Conservation (phyloP, 2,329 filamentous ascomycete species). For the Trichoderma endophyticum region DNA sequence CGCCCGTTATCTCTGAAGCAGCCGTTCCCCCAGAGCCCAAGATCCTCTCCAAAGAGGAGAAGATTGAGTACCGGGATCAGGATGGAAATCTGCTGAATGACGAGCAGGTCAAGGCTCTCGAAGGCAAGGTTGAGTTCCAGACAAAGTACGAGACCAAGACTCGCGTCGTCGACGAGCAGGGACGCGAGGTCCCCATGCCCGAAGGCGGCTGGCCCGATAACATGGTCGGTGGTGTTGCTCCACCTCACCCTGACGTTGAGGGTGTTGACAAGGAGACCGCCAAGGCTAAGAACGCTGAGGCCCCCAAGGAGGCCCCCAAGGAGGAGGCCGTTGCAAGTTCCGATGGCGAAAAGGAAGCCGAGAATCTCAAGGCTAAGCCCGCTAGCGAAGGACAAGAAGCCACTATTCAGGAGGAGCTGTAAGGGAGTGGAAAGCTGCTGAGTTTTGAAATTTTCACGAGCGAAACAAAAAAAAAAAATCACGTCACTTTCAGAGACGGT, state of each 20-base stretch:
- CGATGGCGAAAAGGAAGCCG: constrained; percentile 58
- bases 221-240: constrained; percentile 44
- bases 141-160: constrained; percentile 96
- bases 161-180: constrained; percentile 72
- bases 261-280: constrained; percentile 59
- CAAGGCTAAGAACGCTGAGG: constrained; percentile 38
- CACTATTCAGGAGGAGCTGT: constrained; percentile 41
- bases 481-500: background rate
- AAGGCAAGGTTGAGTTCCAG: constrained; percentile 93
- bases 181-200: constrained; percentile 65
- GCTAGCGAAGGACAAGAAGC: constrained; percentile 62
- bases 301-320: constrained; percentile 42
- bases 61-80: constrained; percentile 91
- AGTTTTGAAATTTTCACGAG: background rate
- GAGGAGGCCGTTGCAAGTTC: constrained; percentile 47
- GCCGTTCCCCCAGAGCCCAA: constrained; percentile 49
- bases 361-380: constrained; percentile 56
- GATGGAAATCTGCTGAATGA: constrained; percentile 83
- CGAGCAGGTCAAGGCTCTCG: constrained; percentile 76
- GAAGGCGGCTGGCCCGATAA: constrained; percentile 40
- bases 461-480: constrained; percentile 1
- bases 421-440: constrained; percentile 19
- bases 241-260: constrained; percentile 60
- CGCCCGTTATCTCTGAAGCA: constrained; percentile 45
- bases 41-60: constrained; percentile 65